Evolutionary conservation across 2,329 filamentous ascomycete species (phyloP), one percentile per base, ranked within the genome.

Genomic region (Fusarium nelsonii): DNA sequence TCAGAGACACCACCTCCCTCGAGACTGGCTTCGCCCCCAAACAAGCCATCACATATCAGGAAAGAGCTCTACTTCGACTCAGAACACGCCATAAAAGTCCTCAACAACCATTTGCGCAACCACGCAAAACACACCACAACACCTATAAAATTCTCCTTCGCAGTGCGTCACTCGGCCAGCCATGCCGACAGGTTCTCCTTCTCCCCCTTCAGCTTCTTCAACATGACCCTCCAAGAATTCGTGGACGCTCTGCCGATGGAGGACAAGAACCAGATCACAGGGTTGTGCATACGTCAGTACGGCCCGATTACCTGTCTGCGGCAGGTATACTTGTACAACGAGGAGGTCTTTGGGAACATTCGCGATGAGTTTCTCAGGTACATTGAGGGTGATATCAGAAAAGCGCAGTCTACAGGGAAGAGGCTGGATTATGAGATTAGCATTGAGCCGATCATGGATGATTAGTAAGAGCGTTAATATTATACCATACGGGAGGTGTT

Each of bases 261-360:
- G 15, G 30, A 66, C n/a, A 68, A 69, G 26, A 41, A 50, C 20
- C 34, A 15, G n/a, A 43, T 69, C 16, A 18, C 41, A 26, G 60
- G 60, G 6, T 10, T 68, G 8, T 56, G 40, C 28, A 53, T 68
- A 23, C 20, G 49, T 5, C 63, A 65, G 32, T 41, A 48, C 9
- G 54, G 63, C 1, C 44, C 32, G 3, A 37, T 28, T 4, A 39
- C 33, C 2, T 53, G 48, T 15, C 15, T 56, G 5, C 39, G 57
- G 2, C 65, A 69, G 12, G 50, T 69, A 2, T 69, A 65, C 26
- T n/a, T 68, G 8, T 65, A 60, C 26, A 68, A 68, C 10, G 59
- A 68, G 18, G 40, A 54, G 14, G 56, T 60, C 8, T 68, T 55
- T 11, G 43, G 34, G 2, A 53, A 54, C 6, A 68, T 68, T n/a